Base-by-base conservation (phyloP, 352 stramenopile species). In the Globisporangium recalcitrans region DNA sequence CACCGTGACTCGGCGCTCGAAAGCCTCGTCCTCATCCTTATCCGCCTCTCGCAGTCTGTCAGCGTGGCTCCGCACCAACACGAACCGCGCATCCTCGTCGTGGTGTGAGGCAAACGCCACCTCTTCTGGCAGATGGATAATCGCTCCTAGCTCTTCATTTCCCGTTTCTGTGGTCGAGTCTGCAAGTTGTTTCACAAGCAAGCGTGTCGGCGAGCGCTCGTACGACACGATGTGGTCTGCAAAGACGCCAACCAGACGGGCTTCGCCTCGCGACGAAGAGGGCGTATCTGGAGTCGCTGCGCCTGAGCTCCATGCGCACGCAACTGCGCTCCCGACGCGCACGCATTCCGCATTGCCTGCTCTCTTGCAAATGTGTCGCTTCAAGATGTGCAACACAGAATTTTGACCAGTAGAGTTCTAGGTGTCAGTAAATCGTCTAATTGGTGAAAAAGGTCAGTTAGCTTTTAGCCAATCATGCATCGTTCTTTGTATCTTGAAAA, bases 41-140 rank as follows among this genome's bases (percentile, higher is more conserved):
- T 34, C 19, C 1, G 29, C 38, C 9, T 49, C 32, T 32, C 14
- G 34, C 7, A 40, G 7, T 3, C 7, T 4, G 16, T 1, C 5
- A 19, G 7, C 7, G 14, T 22, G 27, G 14, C 27, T 53, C 59
- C 59, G 59, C 48, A 58, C 24, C 5, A 64, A 49, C 21, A 59
- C 49, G 13, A 64, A 58, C 1, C 24, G 48, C 36, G 51, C 16
- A 4, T 26, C 6, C 4, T n/a, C 24, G 31, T 13, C 31, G 0
- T 26, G 59, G 21, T 19, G 11, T 3, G 59, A 29, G 0, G 42
- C 47, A 16, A 52, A 59, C 8, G 11, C 7, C 11, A 42, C 34
- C 1, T 26, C 26, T n/a, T 54, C 40, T 16, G 53, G 60, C 1
- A 60, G 54, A 19, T 36, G 5, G 1, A 55, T 16, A n/a, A 16